Evolutionary conservation across 2,329 filamentous ascomycete genomes (phyloP).

Genomic region (Davidsoniella virescens): DNA sequence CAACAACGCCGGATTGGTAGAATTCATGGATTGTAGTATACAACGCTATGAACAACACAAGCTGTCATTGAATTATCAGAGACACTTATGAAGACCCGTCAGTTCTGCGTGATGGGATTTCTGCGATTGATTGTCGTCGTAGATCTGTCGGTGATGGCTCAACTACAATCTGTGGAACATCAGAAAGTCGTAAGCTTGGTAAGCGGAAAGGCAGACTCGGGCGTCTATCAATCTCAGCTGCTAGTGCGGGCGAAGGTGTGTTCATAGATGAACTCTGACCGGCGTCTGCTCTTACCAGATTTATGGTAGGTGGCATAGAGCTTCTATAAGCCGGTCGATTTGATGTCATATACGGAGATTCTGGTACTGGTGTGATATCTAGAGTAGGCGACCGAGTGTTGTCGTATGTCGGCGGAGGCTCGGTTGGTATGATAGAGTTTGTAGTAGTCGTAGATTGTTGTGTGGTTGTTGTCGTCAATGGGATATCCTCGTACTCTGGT

Average conservation of each 20-base stretch:
- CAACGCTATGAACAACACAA: not conserved
- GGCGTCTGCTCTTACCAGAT: no score
- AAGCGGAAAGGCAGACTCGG: constrained; percentile 21
- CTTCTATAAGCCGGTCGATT: no score
- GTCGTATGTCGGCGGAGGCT: constrained; percentile 37
- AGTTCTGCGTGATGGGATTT: not conserved
- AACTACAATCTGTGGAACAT: constrained; percentile 41
- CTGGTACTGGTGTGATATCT: no score
- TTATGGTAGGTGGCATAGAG: no score
- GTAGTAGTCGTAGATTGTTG: constrained; percentile 9
- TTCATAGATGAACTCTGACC: no score
- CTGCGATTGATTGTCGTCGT: constrained; percentile 12
- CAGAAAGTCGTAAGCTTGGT: constrained; percentile 33
- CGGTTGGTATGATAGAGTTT: constrained; percentile 25
- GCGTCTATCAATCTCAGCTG: no score
- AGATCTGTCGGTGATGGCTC: constrained; percentile 30
- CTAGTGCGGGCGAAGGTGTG: no score
- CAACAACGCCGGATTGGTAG: no score
- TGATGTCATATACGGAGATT: no score
- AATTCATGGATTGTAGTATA: not conserved
- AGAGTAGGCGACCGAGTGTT: constrained; percentile 16
- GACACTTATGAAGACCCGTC: not conserved
- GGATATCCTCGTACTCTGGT: constrained; percentile 13
- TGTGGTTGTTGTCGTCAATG: constrained; percentile 13
- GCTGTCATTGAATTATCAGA: not conserved